Percentiles rank a stretch among this genome's conserved stretches.
Evolutionary conservation across 176 grass and related monocot species (phyloP).

Genomic region (Oryza longistaminata): DNA sequence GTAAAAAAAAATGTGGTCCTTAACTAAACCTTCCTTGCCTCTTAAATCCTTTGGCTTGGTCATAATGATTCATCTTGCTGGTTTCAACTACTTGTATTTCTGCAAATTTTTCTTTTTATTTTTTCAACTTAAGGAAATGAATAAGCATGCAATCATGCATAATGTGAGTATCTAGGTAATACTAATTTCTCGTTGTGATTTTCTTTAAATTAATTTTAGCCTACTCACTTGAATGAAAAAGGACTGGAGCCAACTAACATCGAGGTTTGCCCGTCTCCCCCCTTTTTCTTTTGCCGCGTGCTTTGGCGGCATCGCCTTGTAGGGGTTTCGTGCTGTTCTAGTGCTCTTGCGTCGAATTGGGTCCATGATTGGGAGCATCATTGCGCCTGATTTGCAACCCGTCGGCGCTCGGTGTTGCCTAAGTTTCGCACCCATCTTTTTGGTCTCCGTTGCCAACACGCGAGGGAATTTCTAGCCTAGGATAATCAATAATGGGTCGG

Average conservation of each 20-base stretch:
- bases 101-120: not conserved
- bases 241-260: not conserved
- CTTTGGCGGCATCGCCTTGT: not conserved
- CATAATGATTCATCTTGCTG: not conserved
- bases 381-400: not conserved
- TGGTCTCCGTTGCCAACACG: not conserved
- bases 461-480: not conserved
- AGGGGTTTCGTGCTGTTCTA: not conserved
- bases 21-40: not conserved
- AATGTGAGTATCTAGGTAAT: not conserved
- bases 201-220: not conserved
- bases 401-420: not conserved
- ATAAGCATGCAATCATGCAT: not conserved
- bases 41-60: not conserved
- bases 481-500: not conserved
- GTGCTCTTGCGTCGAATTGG: not conserved
- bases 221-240: not conserved
- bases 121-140: not conserved
- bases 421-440: not conserved
- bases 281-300: not conserved
- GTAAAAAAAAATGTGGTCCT: not conserved
- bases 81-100: conserved; percentile 9
- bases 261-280: conserved; percentile 14
- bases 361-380: not conserved
- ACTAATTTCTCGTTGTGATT: not conserved